These are phyloP conservation scores for Trichoderma lentiforme DNA, from an alignment of 2,329 filamentous ascomycete species.

Conservation along the genomic window DNA sequence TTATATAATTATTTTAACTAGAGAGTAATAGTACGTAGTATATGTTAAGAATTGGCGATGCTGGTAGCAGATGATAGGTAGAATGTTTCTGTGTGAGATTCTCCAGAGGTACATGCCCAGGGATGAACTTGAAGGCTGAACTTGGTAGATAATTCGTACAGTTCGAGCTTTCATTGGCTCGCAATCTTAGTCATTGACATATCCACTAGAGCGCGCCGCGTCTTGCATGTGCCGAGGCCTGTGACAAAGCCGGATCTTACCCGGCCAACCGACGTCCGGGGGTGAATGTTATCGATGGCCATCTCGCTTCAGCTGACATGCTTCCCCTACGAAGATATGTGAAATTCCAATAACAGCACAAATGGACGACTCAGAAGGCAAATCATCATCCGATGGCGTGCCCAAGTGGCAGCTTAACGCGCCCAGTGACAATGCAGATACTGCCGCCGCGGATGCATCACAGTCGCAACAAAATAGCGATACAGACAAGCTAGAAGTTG, in stretches of 20 bases:
- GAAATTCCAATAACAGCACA: background rate
- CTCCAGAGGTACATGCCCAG: too few species aligned
- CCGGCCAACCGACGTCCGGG: slow-evolving; percentile 13
- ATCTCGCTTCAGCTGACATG: slow-evolving; percentile 4
- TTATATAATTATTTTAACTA: too few species aligned
- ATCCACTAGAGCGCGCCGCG: slow-evolving; percentile 1
- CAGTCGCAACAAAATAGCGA: slow-evolving; percentile 21
- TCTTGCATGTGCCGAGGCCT: slow-evolving; percentile 19
- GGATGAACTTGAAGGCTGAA: background rate
- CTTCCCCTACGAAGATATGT: background rate
- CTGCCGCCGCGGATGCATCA: slow-evolving; percentile 16
- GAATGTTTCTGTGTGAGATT: too few species aligned
- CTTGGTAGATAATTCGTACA: background rate
- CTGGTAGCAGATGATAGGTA: too few species aligned
- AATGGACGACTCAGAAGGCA: slow-evolving; percentile 36
- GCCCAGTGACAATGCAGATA: slow-evolving; percentile 16
- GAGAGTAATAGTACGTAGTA: too few species aligned
- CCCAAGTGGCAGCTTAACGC: slow-evolving; percentile 33
- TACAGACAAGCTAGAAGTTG: slow-evolving; percentile 54
- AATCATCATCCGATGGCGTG: slow-evolving; percentile 25
- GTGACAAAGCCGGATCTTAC: slow-evolving; percentile 19
- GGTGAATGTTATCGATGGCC: background rate
- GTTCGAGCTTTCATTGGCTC: background rate
- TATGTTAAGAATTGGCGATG: too few species aligned
- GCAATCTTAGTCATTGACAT: background rate